phyloP scores from a whole-genome alignment of 129 eudicot genomes.

The Solidago caesia region DNA sequence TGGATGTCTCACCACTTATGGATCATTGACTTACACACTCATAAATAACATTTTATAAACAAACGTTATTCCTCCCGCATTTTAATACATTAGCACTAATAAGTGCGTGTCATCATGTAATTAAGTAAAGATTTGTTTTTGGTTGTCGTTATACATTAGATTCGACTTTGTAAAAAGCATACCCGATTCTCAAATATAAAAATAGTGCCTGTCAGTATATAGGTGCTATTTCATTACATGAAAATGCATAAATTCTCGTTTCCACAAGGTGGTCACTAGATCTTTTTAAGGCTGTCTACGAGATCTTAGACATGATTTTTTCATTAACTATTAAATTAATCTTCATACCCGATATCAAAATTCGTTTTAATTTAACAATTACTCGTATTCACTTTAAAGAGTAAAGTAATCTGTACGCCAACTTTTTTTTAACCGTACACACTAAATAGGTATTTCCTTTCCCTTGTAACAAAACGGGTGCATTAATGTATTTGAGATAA shows the following conservation, averaged over 20 bases:
- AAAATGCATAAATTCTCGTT: constrained; percentile 8
- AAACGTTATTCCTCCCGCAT: neutral
- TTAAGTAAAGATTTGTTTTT: neutral
- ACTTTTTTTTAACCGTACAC: too few species aligned
- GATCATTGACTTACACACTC: neutral
- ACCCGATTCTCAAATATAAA: neutral
- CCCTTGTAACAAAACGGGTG: too few species aligned
- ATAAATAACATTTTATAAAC: neutral
- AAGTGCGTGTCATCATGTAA: neutral
- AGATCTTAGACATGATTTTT: constrained; percentile 23
- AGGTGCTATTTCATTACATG: constrained; percentile 1
- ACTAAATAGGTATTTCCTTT: too few species aligned
- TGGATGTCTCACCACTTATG: too few species aligned
- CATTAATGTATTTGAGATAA: too few species aligned
- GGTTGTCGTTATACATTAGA: constrained; percentile 10
- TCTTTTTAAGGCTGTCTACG: constrained; percentile 19
- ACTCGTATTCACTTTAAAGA: too few species aligned
- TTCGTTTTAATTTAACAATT: too few species aligned
- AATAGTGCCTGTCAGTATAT: neutral
- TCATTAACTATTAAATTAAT: neutral
- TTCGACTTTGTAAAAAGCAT: constrained; percentile 12
- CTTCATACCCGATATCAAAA: neutral
- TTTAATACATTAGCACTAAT: neutral
- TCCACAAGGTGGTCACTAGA: constrained; percentile 19
- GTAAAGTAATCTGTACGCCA: too few species aligned